Percentiles rank a stretch among this genome's conserved stretches.
Conservation (phyloP, 768 basidiomycete genomes). For the Candolleomyces eurysporus region DNA sequence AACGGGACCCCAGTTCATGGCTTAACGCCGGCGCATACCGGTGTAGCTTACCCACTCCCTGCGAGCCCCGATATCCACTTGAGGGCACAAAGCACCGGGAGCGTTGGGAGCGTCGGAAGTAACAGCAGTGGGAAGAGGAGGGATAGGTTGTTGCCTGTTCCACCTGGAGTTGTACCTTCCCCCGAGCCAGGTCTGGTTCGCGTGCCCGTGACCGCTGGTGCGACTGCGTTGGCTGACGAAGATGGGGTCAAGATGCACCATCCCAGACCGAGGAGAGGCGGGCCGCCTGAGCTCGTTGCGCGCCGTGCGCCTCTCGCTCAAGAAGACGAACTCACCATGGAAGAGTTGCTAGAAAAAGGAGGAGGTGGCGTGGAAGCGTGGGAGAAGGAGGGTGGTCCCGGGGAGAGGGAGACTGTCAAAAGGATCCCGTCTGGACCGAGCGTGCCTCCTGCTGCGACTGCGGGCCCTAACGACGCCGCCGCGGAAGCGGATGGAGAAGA, state of each 20-base stretch:
- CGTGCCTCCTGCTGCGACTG: not conserved
- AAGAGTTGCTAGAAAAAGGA: not conserved
- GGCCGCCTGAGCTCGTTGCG: not conserved
- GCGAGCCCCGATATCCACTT: not conserved
- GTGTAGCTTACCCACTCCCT: not conserved
- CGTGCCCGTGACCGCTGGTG: not conserved
- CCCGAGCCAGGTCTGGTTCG: not conserved
- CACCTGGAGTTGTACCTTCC: not conserved
- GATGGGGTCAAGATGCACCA: not conserved
- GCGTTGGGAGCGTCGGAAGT: not conserved
- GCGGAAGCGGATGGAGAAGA: not conserved
- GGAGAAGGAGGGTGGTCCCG: not conserved
- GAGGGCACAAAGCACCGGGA: not conserved
- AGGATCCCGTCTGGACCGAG: not conserved
- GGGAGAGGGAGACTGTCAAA: not conserved
- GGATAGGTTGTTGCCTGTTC: not conserved
- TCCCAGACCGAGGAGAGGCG: not conserved
- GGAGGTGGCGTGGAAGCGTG: not conserved
- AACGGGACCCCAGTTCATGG: not conserved
- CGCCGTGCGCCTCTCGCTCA: not conserved
- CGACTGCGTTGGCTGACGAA: not conserved
- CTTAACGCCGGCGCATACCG: not conserved
- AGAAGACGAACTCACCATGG: not conserved
- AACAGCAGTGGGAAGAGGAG: not conserved
- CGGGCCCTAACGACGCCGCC: not conserved